Conservation (phyloP, 306 rosid genomes). For the Argentina anserina region DNA sequence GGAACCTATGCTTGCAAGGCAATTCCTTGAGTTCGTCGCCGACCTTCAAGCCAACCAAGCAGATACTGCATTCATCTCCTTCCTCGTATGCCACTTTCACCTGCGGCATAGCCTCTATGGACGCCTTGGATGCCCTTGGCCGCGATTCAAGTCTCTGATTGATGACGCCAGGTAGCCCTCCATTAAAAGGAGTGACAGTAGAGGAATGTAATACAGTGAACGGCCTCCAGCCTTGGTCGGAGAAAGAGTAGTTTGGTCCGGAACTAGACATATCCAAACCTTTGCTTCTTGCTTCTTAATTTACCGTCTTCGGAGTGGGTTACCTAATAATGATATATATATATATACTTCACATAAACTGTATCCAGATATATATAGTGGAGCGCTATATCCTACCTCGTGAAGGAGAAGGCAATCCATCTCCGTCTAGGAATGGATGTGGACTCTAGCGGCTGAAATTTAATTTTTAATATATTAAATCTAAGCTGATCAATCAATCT, state of each 20-base stretch:
- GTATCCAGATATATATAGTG: background rate
- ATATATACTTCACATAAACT: background rate
- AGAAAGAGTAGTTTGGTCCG: background rate
- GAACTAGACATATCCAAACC: background rate
- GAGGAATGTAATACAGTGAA: no score
- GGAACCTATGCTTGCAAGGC: background rate
- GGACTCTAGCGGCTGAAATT: no score
- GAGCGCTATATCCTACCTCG: background rate
- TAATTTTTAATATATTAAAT: no score
- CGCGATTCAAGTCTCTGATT: background rate
- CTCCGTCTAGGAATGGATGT: background rate
- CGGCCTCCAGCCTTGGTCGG: no score
- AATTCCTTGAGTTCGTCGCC: background rate
- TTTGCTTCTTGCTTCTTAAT: background rate
- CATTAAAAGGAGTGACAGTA: background rate
- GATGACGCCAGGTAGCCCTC: background rate
- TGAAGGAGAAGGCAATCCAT: background rate
- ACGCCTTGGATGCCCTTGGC: constrained; percentile 3
- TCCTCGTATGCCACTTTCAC: background rate
- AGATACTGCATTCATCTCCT: background rate
- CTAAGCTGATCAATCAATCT: no score
- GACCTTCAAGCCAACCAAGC: background rate
- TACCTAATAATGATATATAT: background rate
- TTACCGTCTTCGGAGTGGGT: background rate
- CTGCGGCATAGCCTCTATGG: background rate